Evolutionary conservation across 495 filamentous ascomycete genomes (phyloP), one percentile per base, ranked within the genome.

Genomic region (Xylaria venustula): DNA sequence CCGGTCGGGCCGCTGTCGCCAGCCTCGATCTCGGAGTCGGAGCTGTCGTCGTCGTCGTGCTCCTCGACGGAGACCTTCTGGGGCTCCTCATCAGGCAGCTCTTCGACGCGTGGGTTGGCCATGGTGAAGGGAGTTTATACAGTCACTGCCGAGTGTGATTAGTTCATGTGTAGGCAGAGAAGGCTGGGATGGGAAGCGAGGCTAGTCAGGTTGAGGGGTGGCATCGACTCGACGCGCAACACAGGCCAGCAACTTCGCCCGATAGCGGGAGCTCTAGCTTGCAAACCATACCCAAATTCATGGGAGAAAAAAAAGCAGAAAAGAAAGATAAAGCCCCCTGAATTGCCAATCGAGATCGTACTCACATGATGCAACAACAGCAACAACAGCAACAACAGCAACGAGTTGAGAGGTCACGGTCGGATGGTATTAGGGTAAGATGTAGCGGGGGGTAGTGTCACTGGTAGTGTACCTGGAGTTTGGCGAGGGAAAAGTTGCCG

Each of bases 71-170:
- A 77, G 70, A 87, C 86, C 78, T 88, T 88, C 83, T 92, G 90
- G 71, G 87, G 80, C 75, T 88, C 84, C 73, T 99, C 94, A 75
- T 98, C 93, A 65, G 90, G 90, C 63, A 98, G 85, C 81, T 99
- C 94, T 83, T 98, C 93, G 75, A 99, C 88, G 74, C 94, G 91
- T 75, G 95, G 90, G 80, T 97, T 94, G 69, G 95, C 90, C 94
- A 99, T 99, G 77, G 70, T 88, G 77, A 63, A 42, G 56, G 52
- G 28, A 14, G 20, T 14, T 11, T 32, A 34, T 23, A 44, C 58
- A 53, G 28, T 20, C 7, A 19, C 11, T 8, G 19, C 9, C n/a
- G 32, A 54, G 11, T 14, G n/a, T 32, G 37, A 59, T 63, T 68
- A 61, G 61, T 51, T 52, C 72, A 58, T 65, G 61, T 71, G 60